Evolutionary conservation across 2,329 filamentous ascomycete genomes (phyloP).

Genomic region (Beauveria rudraprayagi): DNA sequence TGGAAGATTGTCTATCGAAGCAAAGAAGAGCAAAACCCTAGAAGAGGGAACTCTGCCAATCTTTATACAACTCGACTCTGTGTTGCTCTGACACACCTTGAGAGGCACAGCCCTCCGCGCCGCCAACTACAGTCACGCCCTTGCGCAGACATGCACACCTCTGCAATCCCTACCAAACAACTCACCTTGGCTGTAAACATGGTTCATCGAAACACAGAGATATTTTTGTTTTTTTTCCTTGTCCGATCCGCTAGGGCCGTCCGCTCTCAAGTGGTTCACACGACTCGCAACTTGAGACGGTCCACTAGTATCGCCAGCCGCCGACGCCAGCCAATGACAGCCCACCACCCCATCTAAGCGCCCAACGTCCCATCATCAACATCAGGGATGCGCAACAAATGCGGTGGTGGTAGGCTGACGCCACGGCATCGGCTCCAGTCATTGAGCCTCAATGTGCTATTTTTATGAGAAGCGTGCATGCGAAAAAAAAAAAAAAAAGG

Average conservation of each 20-base stretch:
- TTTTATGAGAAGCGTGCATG: background rate
- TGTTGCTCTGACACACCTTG: background rate
- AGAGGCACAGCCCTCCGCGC: background rate
- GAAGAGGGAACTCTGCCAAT: background rate
- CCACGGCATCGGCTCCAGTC: background rate
- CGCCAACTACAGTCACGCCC: background rate
- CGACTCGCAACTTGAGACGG: constrained; percentile 14
- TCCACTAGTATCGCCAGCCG: constrained; percentile 17
- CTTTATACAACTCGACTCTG: background rate
- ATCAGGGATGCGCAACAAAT: background rate
- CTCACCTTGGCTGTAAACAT: no score
- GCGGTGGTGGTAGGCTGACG: background rate
- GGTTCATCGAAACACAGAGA: background rate
- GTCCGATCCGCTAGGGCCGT: background rate
- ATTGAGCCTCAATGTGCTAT: background rate
- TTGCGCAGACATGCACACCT: background rate
- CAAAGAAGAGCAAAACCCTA: background rate
- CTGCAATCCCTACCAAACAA: background rate
- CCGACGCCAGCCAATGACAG: constrained; percentile 18
- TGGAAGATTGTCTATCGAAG: background rate
- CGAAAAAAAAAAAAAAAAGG: background rate
- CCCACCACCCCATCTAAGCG: constrained; percentile 7
- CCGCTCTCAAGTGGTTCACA: background rate
- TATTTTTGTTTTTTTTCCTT: constrained; percentile 1
- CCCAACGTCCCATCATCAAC: background rate